Percentiles rank a stretch among this genome's conserved stretches.
phyloP scores from a whole-genome alignment of 2,329 filamentous ascomycete species.

The Fusarium sp. region DNA sequence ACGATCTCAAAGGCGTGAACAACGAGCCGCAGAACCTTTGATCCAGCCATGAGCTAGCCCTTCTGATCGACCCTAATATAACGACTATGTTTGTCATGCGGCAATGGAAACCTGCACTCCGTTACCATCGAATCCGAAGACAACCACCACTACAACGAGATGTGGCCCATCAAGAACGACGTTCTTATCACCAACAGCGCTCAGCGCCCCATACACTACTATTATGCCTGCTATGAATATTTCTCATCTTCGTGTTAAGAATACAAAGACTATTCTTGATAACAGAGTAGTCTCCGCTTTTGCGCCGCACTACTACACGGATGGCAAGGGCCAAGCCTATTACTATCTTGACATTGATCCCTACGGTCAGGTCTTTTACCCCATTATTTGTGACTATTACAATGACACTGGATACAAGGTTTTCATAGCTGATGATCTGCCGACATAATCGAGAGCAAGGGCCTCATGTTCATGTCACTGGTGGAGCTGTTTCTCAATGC shows the following conservation, averaged over 20 bases:
- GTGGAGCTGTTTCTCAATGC: not conserved
- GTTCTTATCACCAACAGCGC: not conserved
- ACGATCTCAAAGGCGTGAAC: not conserved
- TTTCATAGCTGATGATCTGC: not conserved
- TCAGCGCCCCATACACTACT: not conserved
- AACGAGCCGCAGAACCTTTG: not conserved
- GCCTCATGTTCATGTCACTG: not conserved
- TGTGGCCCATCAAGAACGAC: not conserved
- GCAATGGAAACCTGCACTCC: not conserved
- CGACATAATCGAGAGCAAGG: not conserved
- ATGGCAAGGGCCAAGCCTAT: not conserved
- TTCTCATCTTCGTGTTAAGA: not conserved
- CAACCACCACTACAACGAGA: not conserved
- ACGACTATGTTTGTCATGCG: not conserved
- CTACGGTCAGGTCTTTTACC: not conserved
- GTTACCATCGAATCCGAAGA: not conserved
- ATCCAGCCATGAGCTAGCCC: not conserved
- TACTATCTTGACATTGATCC: not conserved
- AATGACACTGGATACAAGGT: not conserved
- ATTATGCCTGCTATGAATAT: not conserved
- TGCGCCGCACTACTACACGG: not conserved
- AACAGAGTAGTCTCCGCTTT: not conserved
- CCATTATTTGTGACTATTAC: not conserved
- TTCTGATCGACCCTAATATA: not conserved
- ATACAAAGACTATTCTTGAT: not conserved